Evolutionary conservation across 768 basidiomycete genomes (phyloP).

Genomic region (Mycena pura): DNA sequence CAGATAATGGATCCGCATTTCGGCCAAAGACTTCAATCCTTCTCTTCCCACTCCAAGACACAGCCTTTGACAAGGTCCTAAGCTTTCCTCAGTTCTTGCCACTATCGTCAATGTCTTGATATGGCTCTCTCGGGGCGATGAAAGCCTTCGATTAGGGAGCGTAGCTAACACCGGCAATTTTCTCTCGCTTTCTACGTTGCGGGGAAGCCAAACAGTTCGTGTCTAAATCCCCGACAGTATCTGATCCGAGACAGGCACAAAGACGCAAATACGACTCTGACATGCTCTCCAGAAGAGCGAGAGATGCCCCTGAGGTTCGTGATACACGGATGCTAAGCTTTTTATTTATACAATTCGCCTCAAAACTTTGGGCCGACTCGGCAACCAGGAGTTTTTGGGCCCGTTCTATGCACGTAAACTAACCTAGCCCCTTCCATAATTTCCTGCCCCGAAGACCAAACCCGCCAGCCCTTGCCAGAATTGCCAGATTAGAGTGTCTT

Average conservation of each 20-base stretch:
- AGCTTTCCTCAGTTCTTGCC: not conserved
- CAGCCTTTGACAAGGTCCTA: not conserved
- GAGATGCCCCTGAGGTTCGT: conserved; percentile 2
- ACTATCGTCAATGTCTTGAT: conserved; percentile 1
- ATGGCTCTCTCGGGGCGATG: not conserved
- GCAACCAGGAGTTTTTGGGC: not conserved
- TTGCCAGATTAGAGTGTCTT: no score
- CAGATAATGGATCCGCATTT: not conserved
- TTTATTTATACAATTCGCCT: not conserved
- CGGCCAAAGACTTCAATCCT: not conserved
- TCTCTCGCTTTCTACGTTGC: not conserved
- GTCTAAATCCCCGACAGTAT: not conserved
- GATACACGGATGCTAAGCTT: conserved; percentile 1
- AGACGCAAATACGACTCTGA: conserved; percentile 3
- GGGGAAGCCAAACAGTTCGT: not conserved
- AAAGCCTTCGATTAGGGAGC: not conserved
- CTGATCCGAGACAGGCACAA: not conserved
- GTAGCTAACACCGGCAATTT: not conserved
- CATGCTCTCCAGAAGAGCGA: not conserved
- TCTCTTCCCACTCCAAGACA: not conserved
- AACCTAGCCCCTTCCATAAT: not conserved
- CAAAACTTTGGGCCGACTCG: not conserved
- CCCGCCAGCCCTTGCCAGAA: no score
- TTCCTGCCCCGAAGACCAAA: not conserved
- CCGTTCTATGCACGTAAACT: not conserved